phyloP scores from a whole-genome alignment of 75 land plant genomes.

The Larix kaempferi region DNA sequence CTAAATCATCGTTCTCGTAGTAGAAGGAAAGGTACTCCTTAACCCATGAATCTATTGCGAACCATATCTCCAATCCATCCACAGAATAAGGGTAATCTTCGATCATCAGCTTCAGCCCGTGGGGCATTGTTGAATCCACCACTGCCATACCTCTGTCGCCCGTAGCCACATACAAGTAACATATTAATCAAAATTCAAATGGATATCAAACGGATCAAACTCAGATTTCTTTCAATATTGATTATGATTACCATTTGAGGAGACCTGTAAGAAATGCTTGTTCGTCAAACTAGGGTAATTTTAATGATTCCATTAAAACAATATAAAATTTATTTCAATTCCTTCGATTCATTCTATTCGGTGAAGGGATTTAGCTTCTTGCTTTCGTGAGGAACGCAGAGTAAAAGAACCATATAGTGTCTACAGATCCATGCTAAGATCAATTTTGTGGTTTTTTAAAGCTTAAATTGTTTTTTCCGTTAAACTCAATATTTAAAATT shows the following conservation, averaged over 20 bases:
- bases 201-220: not conserved
- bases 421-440: too few species aligned
- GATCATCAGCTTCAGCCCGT: constrained; percentile 48
- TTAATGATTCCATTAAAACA: too few species aligned
- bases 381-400: too few species aligned
- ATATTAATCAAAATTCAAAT: not conserved
- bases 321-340: too few species aligned
- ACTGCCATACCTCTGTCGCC: constrained; percentile 53
- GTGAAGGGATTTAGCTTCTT: too few species aligned
- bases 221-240: too few species aligned
- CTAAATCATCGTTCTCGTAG: constrained; percentile 28
- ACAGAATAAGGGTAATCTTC: constrained; percentile 60
- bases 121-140: constrained; percentile 24
- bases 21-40: constrained; percentile 40
- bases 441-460: too few species aligned
- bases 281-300: too few species aligned
- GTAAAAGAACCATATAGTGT: too few species aligned
- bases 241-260: constrained; percentile 28
- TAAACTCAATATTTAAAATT: too few species aligned
- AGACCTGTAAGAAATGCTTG: constrained; percentile 63
- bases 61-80: constrained; percentile 49
- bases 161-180: not conserved
- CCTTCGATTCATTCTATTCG: too few species aligned
- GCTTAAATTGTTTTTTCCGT: too few species aligned
- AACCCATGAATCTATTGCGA: constrained; percentile 4